These are phyloP conservation scores for Hyaloscypha bicolor DNA, from an alignment of 495 filamentous ascomycete genomes.

Conservation along the genomic window DNA sequence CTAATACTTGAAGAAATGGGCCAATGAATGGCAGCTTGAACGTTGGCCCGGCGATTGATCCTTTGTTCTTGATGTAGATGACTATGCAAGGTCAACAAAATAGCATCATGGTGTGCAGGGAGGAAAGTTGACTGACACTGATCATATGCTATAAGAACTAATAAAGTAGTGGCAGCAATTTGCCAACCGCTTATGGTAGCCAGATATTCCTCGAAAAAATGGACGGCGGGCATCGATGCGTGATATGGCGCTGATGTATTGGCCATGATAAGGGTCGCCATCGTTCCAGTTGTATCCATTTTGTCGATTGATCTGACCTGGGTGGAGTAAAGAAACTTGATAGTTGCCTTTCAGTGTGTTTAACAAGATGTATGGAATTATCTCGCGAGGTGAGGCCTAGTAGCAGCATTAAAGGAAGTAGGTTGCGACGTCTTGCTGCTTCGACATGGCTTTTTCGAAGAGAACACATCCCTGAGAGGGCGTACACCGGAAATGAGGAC, in stretches of 20 bases:
- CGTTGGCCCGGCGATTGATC: conserved; percentile 76
- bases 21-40: conserved; percentile 95
- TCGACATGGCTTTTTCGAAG: too few relatives aligned
- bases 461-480: neutral
- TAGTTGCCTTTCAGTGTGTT: neutral
- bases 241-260: neutral
- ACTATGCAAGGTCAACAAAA: conserved; percentile 49
- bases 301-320: neutral
- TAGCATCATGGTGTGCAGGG: neutral
- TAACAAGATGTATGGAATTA: neutral
- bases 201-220: neutral
- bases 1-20: conserved; percentile 87
- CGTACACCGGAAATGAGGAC: neutral
- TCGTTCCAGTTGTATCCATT: neutral
- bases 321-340: neutral
- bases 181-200: conserved; percentile 34
- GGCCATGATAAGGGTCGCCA: neutral
- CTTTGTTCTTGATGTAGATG: conserved; percentile 84
- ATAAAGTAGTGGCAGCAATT: conserved; percentile 63
- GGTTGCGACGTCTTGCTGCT: too few relatives aligned
- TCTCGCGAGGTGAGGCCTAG: too few relatives aligned
- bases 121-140: conserved; percentile 61
- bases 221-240: neutral
- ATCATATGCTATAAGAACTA: conserved; percentile 75
- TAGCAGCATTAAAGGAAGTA: too few relatives aligned